These are phyloP conservation scores for Serendipita vermifera DNA, from an alignment of 768 basidiomycete species.

Conservation along the genomic window DNA sequence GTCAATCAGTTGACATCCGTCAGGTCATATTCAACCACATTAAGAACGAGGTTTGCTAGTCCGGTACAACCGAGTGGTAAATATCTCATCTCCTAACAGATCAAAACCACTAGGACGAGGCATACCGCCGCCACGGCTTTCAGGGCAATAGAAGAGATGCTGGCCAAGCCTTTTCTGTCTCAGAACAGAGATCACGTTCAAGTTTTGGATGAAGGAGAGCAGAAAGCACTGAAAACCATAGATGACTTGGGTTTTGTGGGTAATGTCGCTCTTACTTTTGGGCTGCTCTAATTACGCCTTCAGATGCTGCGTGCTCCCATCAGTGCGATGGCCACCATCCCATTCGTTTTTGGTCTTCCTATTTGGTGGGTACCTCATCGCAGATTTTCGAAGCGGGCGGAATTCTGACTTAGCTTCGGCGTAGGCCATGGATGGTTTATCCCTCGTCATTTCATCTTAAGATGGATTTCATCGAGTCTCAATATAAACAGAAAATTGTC, in stretches of 20 bases:
- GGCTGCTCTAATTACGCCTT: too few species aligned
- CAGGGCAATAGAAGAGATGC: background rate
- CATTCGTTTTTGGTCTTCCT: slow-evolving; percentile 7
- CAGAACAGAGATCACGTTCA: background rate
- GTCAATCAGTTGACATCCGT: background rate
- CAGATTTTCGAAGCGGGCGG: too few species aligned
- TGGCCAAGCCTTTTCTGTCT: background rate
- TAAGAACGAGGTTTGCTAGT: background rate
- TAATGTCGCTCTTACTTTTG: background rate
- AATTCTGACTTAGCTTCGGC: too few species aligned
- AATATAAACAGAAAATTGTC: background rate
- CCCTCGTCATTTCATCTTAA: background rate
- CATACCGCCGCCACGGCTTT: background rate
- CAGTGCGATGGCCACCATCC: background rate
- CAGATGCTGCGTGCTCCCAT: slow-evolving; percentile 6
- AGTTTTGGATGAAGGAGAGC: background rate
- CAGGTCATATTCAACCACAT: background rate
- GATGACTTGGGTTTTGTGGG: background rate
- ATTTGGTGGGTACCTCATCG: too few species aligned
- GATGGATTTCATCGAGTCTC: background rate
- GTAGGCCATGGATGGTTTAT: background rate
- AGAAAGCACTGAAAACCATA: background rate
- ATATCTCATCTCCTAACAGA: background rate
- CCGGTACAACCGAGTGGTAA: background rate
- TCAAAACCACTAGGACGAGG: background rate